phyloP scores from a whole-genome alignment of 1,139 yeast genomes.

The Kluyveromyces sp. region DNA sequence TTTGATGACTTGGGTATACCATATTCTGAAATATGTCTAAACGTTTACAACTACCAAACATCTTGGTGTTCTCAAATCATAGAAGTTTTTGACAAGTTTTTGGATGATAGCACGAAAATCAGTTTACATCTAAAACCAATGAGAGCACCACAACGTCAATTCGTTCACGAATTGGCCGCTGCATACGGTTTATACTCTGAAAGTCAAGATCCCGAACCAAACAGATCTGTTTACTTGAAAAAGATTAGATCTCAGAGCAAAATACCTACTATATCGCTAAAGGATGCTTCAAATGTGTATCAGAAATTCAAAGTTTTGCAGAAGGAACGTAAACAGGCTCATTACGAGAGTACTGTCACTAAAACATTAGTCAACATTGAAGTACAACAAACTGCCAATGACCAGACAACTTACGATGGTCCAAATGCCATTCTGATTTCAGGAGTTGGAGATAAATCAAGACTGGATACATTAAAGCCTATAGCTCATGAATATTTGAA shows the following conservation, averaged over 20 bases:
- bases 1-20: slow-evolving; percentile 27
- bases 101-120: slow-evolving; percentile 31
- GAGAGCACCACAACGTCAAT: slow-evolving; percentile 59
- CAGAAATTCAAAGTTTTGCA: slow-evolving; percentile 27
- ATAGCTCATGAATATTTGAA: slow-evolving; percentile 17
- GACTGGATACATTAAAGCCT: slow-evolving; percentile 38
- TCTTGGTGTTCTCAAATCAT: slow-evolving; percentile 65
- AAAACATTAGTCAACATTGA: slow-evolving; percentile 18
- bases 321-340: slow-evolving; percentile 32
- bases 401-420: slow-evolving; percentile 8
- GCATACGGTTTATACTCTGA: slow-evolving; percentile 55
- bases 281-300: slow-evolving; percentile 29
- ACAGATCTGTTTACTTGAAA: slow-evolving; percentile 60
- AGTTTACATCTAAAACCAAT: slow-evolving; percentile 63
- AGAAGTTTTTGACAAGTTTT: slow-evolving; percentile 41
- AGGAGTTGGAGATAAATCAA: slow-evolving; percentile 48
- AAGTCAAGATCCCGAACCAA: slow-evolving; percentile 77
- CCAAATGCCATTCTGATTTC: slow-evolving; percentile 47
- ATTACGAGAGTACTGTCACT: slow-evolving; percentile 20
- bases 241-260: slow-evolving; percentile 29
- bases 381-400: not conserved
- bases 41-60: slow-evolving; percentile 42
- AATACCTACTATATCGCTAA: slow-evolving; percentile 25
- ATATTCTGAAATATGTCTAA: slow-evolving; percentile 40
- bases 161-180: slow-evolving; percentile 61